phyloP scores from a whole-genome alignment of 2,329 filamentous ascomycete genomes.

The Neocatenulostroma microsporum region DNA sequence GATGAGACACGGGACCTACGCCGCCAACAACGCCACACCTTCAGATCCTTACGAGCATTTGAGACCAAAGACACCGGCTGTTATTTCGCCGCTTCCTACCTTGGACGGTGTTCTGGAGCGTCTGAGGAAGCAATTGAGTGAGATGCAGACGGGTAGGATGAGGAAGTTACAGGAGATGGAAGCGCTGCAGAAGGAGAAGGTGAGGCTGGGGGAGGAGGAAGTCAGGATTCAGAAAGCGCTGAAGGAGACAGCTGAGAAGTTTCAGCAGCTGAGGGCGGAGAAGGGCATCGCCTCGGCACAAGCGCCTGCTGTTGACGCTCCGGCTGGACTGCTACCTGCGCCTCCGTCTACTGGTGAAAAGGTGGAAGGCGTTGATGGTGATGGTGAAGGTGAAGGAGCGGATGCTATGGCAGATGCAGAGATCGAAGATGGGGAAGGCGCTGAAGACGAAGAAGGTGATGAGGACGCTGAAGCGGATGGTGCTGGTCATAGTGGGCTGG shows the following conservation, averaged over 20 bases:
- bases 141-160: slow-evolving; percentile 54
- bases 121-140: slow-evolving; percentile 53
- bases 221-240: slow-evolving; percentile 72
- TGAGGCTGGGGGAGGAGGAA: slow-evolving; percentile 61
- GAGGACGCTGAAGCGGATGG: not conserved
- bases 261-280: slow-evolving; percentile 50
- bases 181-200: slow-evolving; percentile 60
- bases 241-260: slow-evolving; percentile 69
- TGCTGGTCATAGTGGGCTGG: not conserved
- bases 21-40: slow-evolving; percentile 21
- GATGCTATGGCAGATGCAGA: not conserved
- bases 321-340: slow-evolving; percentile 3
- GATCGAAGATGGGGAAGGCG: not conserved
- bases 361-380: slow-evolving; percentile 4
- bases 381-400: not conserved
- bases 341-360: not conserved
- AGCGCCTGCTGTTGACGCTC: slow-evolving; percentile 1
- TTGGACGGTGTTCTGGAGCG: slow-evolving; percentile 59
- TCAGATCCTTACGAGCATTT: slow-evolving; percentile 23
- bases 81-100: slow-evolving; percentile 69
- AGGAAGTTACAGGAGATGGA: slow-evolving; percentile 57
- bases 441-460: not conserved
- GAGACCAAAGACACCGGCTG: slow-evolving; percentile 55
- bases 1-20: slow-evolving; percentile 75
- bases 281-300: slow-evolving; percentile 30